phyloP scores from a whole-genome alignment of 176 grass and related monocot species.

The Thalia dealbata region DNA sequence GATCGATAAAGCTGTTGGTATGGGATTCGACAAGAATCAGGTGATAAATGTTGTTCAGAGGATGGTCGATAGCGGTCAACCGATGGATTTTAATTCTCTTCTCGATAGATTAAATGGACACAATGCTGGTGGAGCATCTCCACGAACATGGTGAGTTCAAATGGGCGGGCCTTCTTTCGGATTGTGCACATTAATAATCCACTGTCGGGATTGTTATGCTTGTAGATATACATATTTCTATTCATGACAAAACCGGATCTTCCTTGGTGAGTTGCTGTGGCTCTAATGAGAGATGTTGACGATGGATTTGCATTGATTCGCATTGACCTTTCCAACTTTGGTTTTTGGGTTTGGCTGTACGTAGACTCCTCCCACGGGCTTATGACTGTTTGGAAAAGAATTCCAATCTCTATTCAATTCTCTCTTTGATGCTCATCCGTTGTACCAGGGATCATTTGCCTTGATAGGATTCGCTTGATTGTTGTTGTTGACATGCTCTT shows the following conservation, averaged over 20 bases:
- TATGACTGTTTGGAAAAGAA: too few relatives aligned
- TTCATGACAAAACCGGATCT: background rate
- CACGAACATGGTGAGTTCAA: conserved; percentile 34
- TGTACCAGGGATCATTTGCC: too few relatives aligned
- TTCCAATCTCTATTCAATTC: too few relatives aligned
- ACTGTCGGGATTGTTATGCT: background rate
- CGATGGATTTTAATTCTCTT: conserved; percentile 54
- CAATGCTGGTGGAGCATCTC: conserved; percentile 25
- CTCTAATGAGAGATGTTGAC: too few relatives aligned
- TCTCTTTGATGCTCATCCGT: too few relatives aligned
- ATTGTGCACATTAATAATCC: background rate
- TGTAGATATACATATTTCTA: background rate
- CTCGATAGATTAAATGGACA: conserved; percentile 54
- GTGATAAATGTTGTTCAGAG: conserved; percentile 37
- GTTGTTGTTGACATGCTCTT: too few relatives aligned
- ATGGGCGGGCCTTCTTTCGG: background rate
- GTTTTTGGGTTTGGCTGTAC: too few relatives aligned
- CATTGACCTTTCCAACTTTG: too few relatives aligned
- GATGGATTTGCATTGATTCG: too few relatives aligned
- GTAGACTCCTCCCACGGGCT: too few relatives aligned
- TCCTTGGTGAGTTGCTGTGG: too few relatives aligned
- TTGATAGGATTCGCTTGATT: too few relatives aligned
- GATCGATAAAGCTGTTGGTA: conserved; percentile 55
- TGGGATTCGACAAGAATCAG: conserved; percentile 73
- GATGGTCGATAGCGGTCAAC: conserved; percentile 46